Percentiles rank a stretch among this genome's conserved stretches.
Evolutionary conservation across 164 flowering plant species (phyloP).

Genomic region (Kingdonia uniflora): DNA sequence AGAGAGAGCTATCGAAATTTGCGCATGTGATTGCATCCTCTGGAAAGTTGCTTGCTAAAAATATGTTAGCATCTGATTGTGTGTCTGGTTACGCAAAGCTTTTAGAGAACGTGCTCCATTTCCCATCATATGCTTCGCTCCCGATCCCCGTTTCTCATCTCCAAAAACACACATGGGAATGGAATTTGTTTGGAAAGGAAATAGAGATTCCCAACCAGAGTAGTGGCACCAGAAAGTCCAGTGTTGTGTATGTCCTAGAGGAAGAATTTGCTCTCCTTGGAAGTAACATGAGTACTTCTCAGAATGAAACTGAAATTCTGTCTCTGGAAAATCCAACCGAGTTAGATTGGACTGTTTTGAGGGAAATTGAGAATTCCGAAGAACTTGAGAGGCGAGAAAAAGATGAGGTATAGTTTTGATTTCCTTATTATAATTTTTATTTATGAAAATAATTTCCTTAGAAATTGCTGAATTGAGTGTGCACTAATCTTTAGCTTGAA

Average conservation of each 20-base stretch:
- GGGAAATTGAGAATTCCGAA: slow-evolving; percentile 53
- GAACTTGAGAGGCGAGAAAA: slow-evolving; percentile 66
- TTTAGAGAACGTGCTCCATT: slow-evolving; percentile 55
- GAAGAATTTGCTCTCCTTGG: slow-evolving; percentile 22
- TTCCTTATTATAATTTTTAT: neutral
- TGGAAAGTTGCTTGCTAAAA: slow-evolving; percentile 67
- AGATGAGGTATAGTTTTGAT: slow-evolving; percentile 50
- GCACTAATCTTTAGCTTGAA: slow-evolving; percentile 41
- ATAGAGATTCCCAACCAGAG: slow-evolving; percentile 18
- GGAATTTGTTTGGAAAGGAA: slow-evolving; percentile 49
- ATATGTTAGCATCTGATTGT: slow-evolving; percentile 78
- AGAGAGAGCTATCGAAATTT: slow-evolving; percentile 59
- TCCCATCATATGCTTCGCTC: slow-evolving; percentile 72
- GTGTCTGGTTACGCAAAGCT: slow-evolving; percentile 61
- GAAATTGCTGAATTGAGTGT: neutral
- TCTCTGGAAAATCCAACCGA: slow-evolving; percentile 36
- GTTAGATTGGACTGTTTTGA: slow-evolving; percentile 55
- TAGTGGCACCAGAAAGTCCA: slow-evolving; percentile 16
- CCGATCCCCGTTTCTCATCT: slow-evolving; percentile 47
- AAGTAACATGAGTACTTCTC: slow-evolving; percentile 20
- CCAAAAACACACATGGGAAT: slow-evolving; percentile 58
- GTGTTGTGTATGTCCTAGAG: slow-evolving; percentile 56
- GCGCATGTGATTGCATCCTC: slow-evolving; percentile 54
- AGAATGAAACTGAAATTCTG: slow-evolving; percentile 21
- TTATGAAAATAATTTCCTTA: neutral